Evolutionary conservation across 768 basidiomycete species (phyloP), one percentile per base, ranked within the genome.

Genomic region (Dioszegia crocea): DNA sequence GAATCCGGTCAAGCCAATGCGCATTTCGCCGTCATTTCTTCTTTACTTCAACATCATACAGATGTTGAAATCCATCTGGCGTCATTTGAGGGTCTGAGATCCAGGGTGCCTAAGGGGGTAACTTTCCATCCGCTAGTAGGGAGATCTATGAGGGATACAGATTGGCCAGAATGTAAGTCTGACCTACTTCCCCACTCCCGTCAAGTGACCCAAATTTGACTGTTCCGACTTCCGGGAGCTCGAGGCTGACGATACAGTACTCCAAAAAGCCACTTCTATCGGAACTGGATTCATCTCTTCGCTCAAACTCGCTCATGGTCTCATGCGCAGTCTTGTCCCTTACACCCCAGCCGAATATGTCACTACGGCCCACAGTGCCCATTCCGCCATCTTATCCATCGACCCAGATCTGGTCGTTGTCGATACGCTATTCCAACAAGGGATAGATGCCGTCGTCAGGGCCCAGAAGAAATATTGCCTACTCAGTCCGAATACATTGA

Each of bases 401-500:
- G 21, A 65, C n/a, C 67, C 67, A 3, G 50, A 58, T 21, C 57
- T 55, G 9, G 43, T 59, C 17, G 59, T 64, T 10, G 57, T 63
- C 0, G 67, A 65, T 41, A 16, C 19, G 1, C 29, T 62, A 3
- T 54, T 56, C 26, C 36, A 36, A 26, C 33, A 59, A 10, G 61
- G 51, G 12, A 56, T 36, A 19, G 67, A 68, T 53, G 67, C 55
- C 11, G 39, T 61, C 12, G 23, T 10, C 4, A 59, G 55, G 30
- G 23, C 52, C 3, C 57, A 49, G 14, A 33, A 30, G 24, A 23
- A 31, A 9, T 54, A 50, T 26, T 27, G 39, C 27, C 2, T 56
- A 21, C 48, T 68, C 21, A 65, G 59, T 53, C 64, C 67, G 12
- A 62, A 63, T 50, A 65, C 59, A 2, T 19, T 63, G 33, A 61